These are phyloP conservation scores for Nicotiana otophora DNA, from an alignment of 257 asterid species.

Conservation along the genomic window DNA sequence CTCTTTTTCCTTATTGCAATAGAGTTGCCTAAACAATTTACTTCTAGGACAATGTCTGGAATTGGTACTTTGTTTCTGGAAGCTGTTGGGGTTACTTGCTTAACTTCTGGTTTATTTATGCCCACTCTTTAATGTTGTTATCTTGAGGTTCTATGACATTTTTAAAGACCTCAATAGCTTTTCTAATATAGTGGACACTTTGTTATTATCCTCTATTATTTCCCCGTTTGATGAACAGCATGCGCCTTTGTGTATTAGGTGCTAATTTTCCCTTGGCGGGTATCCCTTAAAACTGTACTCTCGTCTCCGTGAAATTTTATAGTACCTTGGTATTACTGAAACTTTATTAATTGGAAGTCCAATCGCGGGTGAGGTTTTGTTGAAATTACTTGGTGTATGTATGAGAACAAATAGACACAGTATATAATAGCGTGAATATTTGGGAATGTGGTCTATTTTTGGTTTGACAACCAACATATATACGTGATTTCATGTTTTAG, in stretches of 20 bases:
- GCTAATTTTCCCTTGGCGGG: background rate
- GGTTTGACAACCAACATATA: background rate
- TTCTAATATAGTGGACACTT: background rate
- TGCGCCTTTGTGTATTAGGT: background rate
- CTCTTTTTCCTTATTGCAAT: constrained; percentile 4
- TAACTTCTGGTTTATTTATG: background rate
- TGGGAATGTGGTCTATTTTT: background rate
- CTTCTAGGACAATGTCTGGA: background rate
- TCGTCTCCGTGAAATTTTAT: background rate
- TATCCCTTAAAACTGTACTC: background rate
- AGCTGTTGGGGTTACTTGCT: background rate
- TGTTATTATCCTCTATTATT: background rate
- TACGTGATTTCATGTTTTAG: background rate
- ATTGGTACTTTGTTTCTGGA: background rate
- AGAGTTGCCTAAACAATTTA: constrained; percentile 3
- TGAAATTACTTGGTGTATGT: background rate
- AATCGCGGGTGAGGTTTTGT: background rate
- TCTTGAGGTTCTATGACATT: background rate
- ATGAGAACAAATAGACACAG: background rate
- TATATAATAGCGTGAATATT: background rate
- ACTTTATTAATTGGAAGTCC: background rate
- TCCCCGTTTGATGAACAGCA: background rate
- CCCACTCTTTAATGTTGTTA: background rate
- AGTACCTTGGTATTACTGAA: background rate
- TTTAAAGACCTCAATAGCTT: background rate